A percentile compares a stretch with the other conserved stretches of the same genome.
phyloP scores from a whole-genome alignment of 2,329 filamentous ascomycete species.

The Diaporthe humulicola region DNA sequence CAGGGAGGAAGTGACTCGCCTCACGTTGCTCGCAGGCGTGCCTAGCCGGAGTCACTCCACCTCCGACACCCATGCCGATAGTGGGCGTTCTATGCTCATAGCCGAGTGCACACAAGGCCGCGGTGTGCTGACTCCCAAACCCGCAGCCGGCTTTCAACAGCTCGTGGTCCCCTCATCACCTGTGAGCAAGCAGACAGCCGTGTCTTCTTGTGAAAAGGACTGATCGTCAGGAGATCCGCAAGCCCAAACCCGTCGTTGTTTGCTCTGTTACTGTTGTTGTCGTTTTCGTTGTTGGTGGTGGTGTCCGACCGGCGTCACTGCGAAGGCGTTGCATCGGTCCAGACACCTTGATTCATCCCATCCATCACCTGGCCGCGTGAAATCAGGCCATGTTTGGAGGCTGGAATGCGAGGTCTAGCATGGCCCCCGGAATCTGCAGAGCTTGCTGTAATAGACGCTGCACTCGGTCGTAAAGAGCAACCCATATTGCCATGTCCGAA shows the following conservation, averaged over 20 bases:
- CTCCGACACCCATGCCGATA: slow-evolving; percentile 16
- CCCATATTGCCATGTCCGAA: neutral
- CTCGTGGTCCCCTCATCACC: neutral
- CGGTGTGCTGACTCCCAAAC: neutral
- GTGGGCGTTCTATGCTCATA: neutral
- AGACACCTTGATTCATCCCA: neutral
- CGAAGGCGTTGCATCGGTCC: neutral
- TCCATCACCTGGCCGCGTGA: neutral
- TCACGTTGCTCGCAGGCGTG: slow-evolving; percentile 6
- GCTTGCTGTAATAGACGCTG: neutral
- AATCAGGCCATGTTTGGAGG: neutral
- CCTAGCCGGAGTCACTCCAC: slow-evolving; percentile 13
- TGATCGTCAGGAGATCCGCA: neutral
- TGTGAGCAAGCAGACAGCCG: neutral
- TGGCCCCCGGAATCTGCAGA: neutral
- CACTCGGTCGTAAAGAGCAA: neutral
- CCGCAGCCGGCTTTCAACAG: slow-evolving; percentile 12
- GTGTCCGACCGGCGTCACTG: neutral
- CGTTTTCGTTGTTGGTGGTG: neutral
- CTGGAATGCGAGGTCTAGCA: neutral
- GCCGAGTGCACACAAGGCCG: neutral
- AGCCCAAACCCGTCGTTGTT: neutral
- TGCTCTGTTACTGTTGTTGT: neutral
- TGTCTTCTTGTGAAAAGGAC: neutral
- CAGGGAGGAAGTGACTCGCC: neutral